Evolutionary conservation across 768 basidiomycete genomes (phyloP).

Genomic region (Tylopilus vinaceipallidus): DNA sequence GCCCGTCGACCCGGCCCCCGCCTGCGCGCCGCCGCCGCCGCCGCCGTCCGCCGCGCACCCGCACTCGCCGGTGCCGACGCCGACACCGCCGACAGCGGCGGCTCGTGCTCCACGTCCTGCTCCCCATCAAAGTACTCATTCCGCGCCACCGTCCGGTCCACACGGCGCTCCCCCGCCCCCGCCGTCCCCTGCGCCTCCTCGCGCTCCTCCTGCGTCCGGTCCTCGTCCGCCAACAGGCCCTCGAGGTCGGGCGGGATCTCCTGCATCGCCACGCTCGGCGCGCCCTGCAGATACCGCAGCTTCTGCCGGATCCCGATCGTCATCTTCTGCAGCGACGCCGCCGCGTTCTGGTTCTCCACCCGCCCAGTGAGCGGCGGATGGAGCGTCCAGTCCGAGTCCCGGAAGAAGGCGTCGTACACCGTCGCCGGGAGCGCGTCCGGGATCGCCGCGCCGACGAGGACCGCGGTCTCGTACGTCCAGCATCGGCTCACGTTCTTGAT

Average conservation of each 20-base stretch:
- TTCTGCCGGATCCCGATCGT: constrained; percentile 84
- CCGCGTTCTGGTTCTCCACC: constrained; percentile 90
- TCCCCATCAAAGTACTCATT: constrained; percentile 79
- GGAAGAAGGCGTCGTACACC: constrained; percentile 91
- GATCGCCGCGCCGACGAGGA: constrained; percentile 79
- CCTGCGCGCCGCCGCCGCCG: too few species aligned
- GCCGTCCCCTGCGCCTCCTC: constrained; percentile 65
- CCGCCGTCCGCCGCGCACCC: constrained; percentile 11
- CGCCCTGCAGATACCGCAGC: constrained; percentile 88
- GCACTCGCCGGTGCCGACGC: constrained; percentile 22
- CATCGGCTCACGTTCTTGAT: constrained; percentile 97
- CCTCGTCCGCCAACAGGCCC: constrained; percentile 72
- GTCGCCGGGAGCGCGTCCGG: constrained; percentile 87
- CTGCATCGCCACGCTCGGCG: constrained; percentile 95
- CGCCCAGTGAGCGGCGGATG: constrained; percentile 90
- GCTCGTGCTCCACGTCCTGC: constrained; percentile 58
- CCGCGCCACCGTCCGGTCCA: constrained; percentile 49
- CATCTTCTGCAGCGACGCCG: constrained; percentile 81
- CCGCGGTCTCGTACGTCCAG: constrained; percentile 97
- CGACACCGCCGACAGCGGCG: constrained; percentile 9
- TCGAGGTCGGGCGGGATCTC: constrained; percentile 93
- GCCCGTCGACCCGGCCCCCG: too few species aligned
- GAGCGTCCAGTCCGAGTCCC: constrained; percentile 86
- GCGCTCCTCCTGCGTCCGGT: constrained; percentile 62
- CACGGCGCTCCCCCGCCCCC: constrained; percentile 49